Conservation (phyloP, 345 rosid species). For the Aquilaria malaccensis region DNA sequence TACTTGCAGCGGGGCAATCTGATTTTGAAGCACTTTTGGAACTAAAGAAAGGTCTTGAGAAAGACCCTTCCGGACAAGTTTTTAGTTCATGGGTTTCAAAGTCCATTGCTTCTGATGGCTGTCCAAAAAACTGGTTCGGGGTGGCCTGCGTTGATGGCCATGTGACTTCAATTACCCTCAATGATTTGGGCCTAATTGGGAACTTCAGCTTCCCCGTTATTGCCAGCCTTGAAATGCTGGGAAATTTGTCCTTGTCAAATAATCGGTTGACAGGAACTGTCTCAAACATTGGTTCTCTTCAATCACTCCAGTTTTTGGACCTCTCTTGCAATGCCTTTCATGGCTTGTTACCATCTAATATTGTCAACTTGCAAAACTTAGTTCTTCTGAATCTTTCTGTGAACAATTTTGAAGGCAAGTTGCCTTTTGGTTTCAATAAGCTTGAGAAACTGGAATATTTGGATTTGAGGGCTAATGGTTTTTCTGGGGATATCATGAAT, state of each 20-base stretch:
- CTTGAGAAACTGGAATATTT: slow-evolving; percentile 49
- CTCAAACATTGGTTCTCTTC: slow-evolving; percentile 46
- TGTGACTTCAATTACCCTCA: slow-evolving; percentile 54
- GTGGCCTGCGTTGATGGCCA: slow-evolving; percentile 49
- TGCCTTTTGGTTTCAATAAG: slow-evolving; percentile 43
- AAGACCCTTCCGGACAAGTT: slow-evolving; percentile 51
- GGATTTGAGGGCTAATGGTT: slow-evolving; percentile 54
- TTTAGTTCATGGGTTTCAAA: slow-evolving; percentile 66
- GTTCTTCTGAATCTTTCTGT: slow-evolving; percentile 50
- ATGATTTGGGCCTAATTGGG: slow-evolving; percentile 56
- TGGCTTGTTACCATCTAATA: slow-evolving; percentile 45
- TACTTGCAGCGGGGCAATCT: slow-evolving; percentile 37
- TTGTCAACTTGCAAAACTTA: slow-evolving; percentile 32
- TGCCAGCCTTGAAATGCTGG: slow-evolving; percentile 43
- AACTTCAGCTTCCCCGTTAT: slow-evolving; percentile 59
- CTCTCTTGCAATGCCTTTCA: slow-evolving; percentile 47
- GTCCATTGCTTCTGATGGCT: slow-evolving; percentile 52
- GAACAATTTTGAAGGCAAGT: slow-evolving; percentile 43
- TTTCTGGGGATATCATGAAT: slow-evolving; percentile 65
- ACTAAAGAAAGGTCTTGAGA: slow-evolving; percentile 57
- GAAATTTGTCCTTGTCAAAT: slow-evolving; percentile 53
- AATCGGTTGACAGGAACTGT: slow-evolving; percentile 65
- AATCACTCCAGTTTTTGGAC: slow-evolving; percentile 50
- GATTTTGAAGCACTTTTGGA: slow-evolving; percentile 74
- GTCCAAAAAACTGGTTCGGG: slow-evolving; percentile 80